Evolutionary conservation across 495 filamentous ascomycete species (phyloP).

Genomic region (Physcia stellaris): DNA sequence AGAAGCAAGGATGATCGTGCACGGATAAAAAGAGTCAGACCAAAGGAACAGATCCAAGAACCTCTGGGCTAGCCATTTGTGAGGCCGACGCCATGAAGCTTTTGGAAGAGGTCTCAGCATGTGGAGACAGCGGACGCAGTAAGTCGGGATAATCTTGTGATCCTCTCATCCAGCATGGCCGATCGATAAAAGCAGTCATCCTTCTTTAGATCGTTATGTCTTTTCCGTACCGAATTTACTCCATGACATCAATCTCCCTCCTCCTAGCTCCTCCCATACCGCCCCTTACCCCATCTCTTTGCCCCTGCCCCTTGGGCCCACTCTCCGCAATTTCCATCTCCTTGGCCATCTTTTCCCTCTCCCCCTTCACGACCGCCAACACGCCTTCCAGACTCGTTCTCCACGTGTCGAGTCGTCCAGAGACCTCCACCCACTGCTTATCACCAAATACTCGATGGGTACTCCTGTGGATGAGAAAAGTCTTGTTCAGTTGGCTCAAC

Average conservation of each 20-base stretch:
- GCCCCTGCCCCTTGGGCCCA: slow-evolving; percentile 14
- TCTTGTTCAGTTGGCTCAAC: slow-evolving; percentile 75
- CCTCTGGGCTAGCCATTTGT: too few species aligned
- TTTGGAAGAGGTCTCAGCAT: too few species aligned
- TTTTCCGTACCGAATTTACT: too few species aligned
- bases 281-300: neutral
- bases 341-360: slow-evolving; percentile 52
- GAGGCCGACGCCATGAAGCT: too few species aligned
- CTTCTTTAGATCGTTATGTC: too few species aligned
- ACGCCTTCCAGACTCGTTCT: slow-evolving; percentile 63
- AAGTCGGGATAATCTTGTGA: too few species aligned
- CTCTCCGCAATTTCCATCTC: slow-evolving; percentile 17
- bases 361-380: slow-evolving; percentile 55
- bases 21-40: too few species aligned
- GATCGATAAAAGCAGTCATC: too few species aligned
- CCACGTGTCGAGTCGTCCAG: slow-evolving; percentile 79
- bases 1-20: too few species aligned
- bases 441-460: slow-evolving; percentile 93
- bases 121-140: too few species aligned
- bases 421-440: slow-evolving; percentile 96
- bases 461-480: slow-evolving; percentile 86
- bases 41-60: too few species aligned
- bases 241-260: slow-evolving; percentile 17
- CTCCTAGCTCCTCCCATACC: slow-evolving; percentile 9
- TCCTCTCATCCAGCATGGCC: too few species aligned